Conservation (phyloP, 2,329 filamentous ascomycete genomes). For the Grosmannia clavigera region DNA sequence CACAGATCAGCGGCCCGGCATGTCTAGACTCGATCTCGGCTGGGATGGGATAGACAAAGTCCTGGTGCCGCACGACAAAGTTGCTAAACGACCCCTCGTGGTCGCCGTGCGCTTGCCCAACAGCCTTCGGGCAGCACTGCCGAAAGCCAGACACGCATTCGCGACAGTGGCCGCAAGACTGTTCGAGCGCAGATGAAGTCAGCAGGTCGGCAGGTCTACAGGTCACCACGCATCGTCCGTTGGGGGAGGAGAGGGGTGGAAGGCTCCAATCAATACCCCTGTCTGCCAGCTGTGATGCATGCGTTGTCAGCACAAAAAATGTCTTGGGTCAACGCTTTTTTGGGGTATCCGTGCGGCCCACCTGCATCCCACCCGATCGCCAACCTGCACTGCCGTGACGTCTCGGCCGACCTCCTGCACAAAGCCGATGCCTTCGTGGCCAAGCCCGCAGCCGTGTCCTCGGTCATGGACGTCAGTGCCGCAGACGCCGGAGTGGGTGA, state of each 20-base stretch:
- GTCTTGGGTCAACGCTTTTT: neutral
- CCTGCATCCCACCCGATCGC: slow-evolving; percentile 77
- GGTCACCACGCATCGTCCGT: neutral
- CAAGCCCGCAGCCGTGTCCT: slow-evolving; percentile 48
- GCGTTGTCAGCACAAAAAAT: neutral
- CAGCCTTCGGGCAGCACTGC: slow-evolving; percentile 2
- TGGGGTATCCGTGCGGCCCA: slow-evolving; percentile 45
- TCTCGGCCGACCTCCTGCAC: slow-evolving; percentile 72
- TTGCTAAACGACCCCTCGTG: slow-evolving; percentile 3
- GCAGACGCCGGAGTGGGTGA: slow-evolving; percentile 52
- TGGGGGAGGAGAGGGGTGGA: no score
- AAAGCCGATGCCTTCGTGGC: slow-evolving; percentile 67
- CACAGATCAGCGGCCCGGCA: slow-evolving; percentile 6
- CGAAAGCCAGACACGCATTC: slow-evolving; percentile 4
- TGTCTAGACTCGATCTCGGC: neutral
- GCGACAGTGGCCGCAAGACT: slow-evolving; percentile 3
- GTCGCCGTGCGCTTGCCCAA: slow-evolving; percentile 4
- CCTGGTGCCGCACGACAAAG: slow-evolving; percentile 6
- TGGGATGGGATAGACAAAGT: slow-evolving; percentile 6
- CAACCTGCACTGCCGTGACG: slow-evolving; percentile 65
- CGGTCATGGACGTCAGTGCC: slow-evolving; percentile 71
- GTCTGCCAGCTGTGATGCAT: neutral
- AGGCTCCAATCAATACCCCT: neutral
- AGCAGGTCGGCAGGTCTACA: neutral
- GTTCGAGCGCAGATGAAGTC: neutral